A percentile compares a stretch with the other conserved stretches of the same genome.
phyloP scores from a whole-genome alignment of 352 stramenopile genomes.

The Phytophthora sp. region DNA sequence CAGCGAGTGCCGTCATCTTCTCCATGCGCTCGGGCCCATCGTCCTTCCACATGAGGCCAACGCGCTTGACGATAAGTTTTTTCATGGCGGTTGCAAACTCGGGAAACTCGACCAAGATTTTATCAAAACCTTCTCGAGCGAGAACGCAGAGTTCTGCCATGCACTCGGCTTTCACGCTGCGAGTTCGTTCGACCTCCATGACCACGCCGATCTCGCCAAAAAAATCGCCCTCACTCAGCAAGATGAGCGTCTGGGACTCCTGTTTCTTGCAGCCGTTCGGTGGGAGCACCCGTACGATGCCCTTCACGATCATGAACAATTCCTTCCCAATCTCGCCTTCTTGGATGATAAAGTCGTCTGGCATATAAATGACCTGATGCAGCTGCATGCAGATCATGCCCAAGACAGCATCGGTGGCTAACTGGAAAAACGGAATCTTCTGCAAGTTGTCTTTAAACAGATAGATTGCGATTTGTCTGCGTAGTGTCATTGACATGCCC shows the following conservation, averaged over 20 bases:
- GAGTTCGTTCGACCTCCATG: conserved; percentile 72
- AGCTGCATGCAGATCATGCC: conserved; percentile 80
- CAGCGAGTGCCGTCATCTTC: conserved; percentile 68
- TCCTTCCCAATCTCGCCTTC: conserved; percentile 74
- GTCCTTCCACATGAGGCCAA: conserved; percentile 65
- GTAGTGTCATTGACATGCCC: conserved; percentile 65
- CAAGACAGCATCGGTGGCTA: conserved; percentile 61
- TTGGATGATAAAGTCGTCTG: conserved; percentile 65
- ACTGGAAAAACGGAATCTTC: conserved; percentile 77
- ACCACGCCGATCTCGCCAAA: conserved; percentile 73
- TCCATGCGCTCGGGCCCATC: conserved; percentile 53
- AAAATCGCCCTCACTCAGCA: conserved; percentile 70
- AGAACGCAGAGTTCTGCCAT: conserved; percentile 74
- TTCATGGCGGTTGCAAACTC: conserved; percentile 78
- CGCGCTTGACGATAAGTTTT: conserved; percentile 71
- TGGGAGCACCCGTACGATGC: conserved; percentile 65
- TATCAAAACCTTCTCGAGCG: conserved; percentile 65
- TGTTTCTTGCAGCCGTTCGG: conserved; percentile 37
- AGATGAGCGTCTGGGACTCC: conserved; percentile 46
- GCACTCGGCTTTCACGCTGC: conserved; percentile 65
- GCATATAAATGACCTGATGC: conserved; percentile 72
- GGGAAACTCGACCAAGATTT: conserved; percentile 73
- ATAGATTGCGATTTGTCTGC: conserved; percentile 70
- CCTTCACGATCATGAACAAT: conserved; percentile 79
- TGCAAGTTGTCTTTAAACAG: conserved; percentile 73